Conservation (phyloP, 2,329 filamentous ascomycete genomes). For the Colletotrichum higginsianum region DNA sequence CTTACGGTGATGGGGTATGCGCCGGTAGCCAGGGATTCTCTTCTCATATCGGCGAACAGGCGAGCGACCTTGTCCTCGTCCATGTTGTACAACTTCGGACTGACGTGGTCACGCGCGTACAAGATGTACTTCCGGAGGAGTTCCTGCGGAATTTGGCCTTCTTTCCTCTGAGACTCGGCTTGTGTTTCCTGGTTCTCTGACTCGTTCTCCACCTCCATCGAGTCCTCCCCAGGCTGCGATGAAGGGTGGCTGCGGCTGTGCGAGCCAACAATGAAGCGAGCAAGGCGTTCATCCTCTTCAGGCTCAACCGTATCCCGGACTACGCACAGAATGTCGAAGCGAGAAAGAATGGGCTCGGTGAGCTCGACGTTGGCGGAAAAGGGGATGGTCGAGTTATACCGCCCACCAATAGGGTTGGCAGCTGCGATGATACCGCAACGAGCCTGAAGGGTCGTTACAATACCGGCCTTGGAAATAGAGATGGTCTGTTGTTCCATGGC, state of each 20-base stretch:
- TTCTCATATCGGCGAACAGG: constrained; percentile 95
- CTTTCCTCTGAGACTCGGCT: constrained; percentile 52
- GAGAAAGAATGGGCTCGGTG: constrained; percentile 96
- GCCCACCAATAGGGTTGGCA: constrained; percentile 94
- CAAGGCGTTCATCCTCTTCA: constrained; percentile 90
- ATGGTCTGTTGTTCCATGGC: constrained; percentile 99
- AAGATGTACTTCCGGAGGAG: constrained; percentile 96
- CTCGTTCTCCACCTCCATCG: constrained; percentile 76
- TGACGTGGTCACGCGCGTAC: constrained; percentile 90
- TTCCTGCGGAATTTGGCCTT: constrained; percentile 89
- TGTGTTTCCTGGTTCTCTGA: constrained; percentile 60
- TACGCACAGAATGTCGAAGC: constrained; percentile 97
- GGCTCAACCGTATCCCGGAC: constrained; percentile 97
- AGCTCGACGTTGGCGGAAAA: constrained; percentile 97
- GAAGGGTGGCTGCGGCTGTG: constrained; percentile 89
- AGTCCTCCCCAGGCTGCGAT: constrained; percentile 63
- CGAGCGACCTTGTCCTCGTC: constrained; percentile 97
- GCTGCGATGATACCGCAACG: constrained; percentile 97
- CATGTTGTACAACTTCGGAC: constrained; percentile 95
- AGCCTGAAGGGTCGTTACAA: constrained; percentile 96
- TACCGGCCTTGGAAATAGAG: constrained; percentile 98
- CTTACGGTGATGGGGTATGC: constrained; percentile 98
- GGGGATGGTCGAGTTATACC: constrained; percentile 96
- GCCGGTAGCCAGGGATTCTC: constrained; percentile 92
- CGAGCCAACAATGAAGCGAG: constrained; percentile 94